Evolutionary conservation across 345 rosid species (phyloP), one percentile per base, ranked within the genome.

Genomic region (Eucalyptus sp.): DNA sequence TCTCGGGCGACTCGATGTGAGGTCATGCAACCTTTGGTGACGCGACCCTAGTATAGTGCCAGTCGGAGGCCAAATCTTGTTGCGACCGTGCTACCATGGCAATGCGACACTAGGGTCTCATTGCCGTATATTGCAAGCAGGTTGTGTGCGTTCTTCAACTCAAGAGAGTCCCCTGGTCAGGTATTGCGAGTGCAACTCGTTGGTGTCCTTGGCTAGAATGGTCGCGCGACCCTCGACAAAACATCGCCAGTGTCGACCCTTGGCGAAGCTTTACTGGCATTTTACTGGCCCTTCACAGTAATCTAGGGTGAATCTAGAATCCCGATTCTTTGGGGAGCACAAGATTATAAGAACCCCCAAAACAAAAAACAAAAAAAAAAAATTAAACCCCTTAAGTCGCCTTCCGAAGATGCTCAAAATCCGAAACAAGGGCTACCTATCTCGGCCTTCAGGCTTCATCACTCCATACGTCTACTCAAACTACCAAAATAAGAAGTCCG

Each of bases 11-110:
- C 68, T 13, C 68, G 31, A 60, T 60, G 31, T 60, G 64, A 58
- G 64, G n/a, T 60, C 71, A 13, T 7, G 37, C 71, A 29, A n/a
- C 16, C 37, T 29, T 7, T 7, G 0, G 71, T 0, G 18, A n/a
- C 5, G 5, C 18, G 9, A 64, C 71, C 15, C 71, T 13, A 14
- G 4, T 0, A 31, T 64, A 6, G 71, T 14, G 37, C 71, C 2
- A 13, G 9, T 12, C 33, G 2, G 18, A 13, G 33, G 71, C 33
- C 71, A n/a, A n/a, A 64, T 64, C 71, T 64, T n/a, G 17, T 62
- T 62, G 71, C 18, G 14, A 29, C 16, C 0, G 10, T n/a, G 37
- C 71, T 13, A 13, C 76, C 44, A 7, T 1, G 13, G 68, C 2
- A n/a, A 29, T 29, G 33, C 17, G 33, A 60, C 17, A 62, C 33